Evolutionary conservation across 2,329 filamentous ascomycete species (phyloP).

Genomic region (Phyllosticta paracitricarpa): DNA sequence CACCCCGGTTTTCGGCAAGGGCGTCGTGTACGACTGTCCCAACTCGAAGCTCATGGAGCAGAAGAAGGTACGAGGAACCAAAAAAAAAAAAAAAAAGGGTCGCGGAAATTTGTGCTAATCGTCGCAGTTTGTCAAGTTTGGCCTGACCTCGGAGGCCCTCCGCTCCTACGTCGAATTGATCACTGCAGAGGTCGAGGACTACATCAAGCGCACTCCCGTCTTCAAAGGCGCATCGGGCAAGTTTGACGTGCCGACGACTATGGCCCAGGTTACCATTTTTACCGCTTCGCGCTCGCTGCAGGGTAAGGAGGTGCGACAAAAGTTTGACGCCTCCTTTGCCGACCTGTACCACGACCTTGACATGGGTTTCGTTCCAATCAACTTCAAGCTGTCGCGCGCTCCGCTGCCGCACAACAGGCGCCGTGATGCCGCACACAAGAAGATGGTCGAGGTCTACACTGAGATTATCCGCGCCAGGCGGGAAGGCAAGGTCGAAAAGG

Average conservation of each 20-base stretch:
- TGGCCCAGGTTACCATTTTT: slow-evolving; percentile 84
- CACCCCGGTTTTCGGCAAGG: slow-evolving; percentile 64
- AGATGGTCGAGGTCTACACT: slow-evolving; percentile 72
- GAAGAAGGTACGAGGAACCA: slow-evolving; percentile 61
- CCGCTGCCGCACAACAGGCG: slow-evolving; percentile 81
- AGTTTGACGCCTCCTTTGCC: slow-evolving; percentile 72
- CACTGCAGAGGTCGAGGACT: slow-evolving; percentile 61
- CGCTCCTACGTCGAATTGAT: slow-evolving; percentile 71
- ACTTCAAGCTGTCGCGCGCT: slow-evolving; percentile 83
- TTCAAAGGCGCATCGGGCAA: slow-evolving; percentile 62
- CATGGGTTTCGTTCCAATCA: slow-evolving; percentile 80
- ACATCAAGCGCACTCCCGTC: slow-evolving; percentile 55
- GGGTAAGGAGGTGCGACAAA: slow-evolving; percentile 69
- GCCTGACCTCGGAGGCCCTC: slow-evolving; percentile 66
- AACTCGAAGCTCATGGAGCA: slow-evolving; percentile 93
- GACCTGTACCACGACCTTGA: slow-evolving; percentile 80
- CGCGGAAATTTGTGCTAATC: slow-evolving; percentile 10
- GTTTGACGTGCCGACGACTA: slow-evolving; percentile 61
- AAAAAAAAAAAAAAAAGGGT: too few relatives aligned
- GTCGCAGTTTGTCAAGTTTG: slow-evolving; percentile 66
- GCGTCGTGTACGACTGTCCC: slow-evolving; percentile 85
- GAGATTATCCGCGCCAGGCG: slow-evolving; percentile 69
- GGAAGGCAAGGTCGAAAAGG: slow-evolving; percentile 39
- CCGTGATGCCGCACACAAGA: slow-evolving; percentile 69
- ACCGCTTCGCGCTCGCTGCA: slow-evolving; percentile 80